Percentiles rank a stretch among this genome's conserved stretches.
These are phyloP conservation scores for Dryas octopetala DNA, from an alignment of 306 rosid species.

Conservation along the genomic window DNA sequence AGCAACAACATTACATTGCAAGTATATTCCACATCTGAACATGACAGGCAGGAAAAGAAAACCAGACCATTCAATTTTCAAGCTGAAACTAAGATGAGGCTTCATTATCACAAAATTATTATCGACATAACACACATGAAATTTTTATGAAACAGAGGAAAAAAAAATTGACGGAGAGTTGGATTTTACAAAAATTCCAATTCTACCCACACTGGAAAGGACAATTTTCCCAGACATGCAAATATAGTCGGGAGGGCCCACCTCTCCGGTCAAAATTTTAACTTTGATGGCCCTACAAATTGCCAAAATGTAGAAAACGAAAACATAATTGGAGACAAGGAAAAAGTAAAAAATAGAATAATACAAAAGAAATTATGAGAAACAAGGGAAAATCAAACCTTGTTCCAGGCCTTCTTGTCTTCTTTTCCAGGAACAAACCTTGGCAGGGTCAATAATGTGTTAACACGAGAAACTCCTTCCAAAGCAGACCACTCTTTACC, in stretches of 20 bases:
- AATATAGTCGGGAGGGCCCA: constrained; percentile 61
- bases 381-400: constrained; percentile 24
- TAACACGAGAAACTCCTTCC: constrained; percentile 95
- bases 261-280: constrained; percentile 45
- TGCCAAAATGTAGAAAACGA: constrained; percentile 29
- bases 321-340: constrained; percentile 25
- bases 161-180: constrained; percentile 27
- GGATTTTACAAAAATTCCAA: constrained; percentile 47
- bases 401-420: constrained; percentile 40
- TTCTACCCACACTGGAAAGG: constrained; percentile 38
- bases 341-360: constrained; percentile 17
- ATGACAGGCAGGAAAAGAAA: not conserved
- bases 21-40: not conserved
- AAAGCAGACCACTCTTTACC: constrained; percentile 89
- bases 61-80: not conserved
- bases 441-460: constrained; percentile 86
- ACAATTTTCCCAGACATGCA: constrained; percentile 66
- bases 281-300: constrained; percentile 29
- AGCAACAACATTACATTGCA: not conserved
- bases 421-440: constrained; percentile 82
- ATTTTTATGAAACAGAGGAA: constrained; percentile 3
- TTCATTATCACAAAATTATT: constrained; percentile 33
- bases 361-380: constrained; percentile 8
- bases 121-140: constrained; percentile 22
- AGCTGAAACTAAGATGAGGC: constrained; percentile 6